Conservation (phyloP, 2,329 filamentous ascomycete species). For the Paraphaeosphaeria sporulosa region DNA sequence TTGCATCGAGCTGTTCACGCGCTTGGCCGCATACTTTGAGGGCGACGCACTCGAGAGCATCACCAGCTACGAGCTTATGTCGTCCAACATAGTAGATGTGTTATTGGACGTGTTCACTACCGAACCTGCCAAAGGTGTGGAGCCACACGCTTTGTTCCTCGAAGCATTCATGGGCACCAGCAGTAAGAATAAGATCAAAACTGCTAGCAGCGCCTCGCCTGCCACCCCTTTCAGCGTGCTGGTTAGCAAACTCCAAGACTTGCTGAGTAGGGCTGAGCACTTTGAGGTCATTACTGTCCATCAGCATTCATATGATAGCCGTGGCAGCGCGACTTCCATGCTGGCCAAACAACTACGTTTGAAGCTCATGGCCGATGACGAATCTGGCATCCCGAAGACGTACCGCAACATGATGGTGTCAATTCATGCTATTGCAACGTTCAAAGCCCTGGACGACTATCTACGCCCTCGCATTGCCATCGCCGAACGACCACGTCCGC, state of each 20-base stretch:
- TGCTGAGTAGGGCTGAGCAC: slow-evolving; percentile 95
- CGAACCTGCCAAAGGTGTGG: slow-evolving; percentile 60
- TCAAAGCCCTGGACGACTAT: slow-evolving; percentile 96
- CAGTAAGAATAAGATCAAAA: slow-evolving; percentile 67
- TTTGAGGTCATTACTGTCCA: slow-evolving; percentile 97
- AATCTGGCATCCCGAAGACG: slow-evolving; percentile 84
- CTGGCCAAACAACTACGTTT: slow-evolving; percentile 93
- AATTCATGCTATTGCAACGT: slow-evolving; percentile 97
- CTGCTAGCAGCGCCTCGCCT: slow-evolving; percentile 71
- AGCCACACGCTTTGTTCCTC: slow-evolving; percentile 83
- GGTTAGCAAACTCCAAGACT: slow-evolving; percentile 92
- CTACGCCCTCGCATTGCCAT: slow-evolving; percentile 86
- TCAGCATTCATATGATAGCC: slow-evolving; percentile 88
- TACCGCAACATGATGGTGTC: slow-evolving; percentile 98
- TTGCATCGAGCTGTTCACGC: slow-evolving; percentile 74
- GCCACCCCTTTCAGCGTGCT: slow-evolving; percentile 88
- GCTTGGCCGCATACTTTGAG: slow-evolving; percentile 84
- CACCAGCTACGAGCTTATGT: slow-evolving; percentile 92
- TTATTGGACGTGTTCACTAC: slow-evolving; percentile 82
- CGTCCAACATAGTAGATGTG: slow-evolving; percentile 86
- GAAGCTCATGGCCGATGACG: slow-evolving; percentile 86
- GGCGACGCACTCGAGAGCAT: slow-evolving; percentile 89
- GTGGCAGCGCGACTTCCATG: slow-evolving; percentile 93
- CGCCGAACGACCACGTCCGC: slow-evolving; percentile 73
- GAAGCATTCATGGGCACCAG: slow-evolving; percentile 88